phyloP scores from a whole-genome alignment of 2,329 filamentous ascomycete species.

The Dactylella cylindrospora region DNA sequence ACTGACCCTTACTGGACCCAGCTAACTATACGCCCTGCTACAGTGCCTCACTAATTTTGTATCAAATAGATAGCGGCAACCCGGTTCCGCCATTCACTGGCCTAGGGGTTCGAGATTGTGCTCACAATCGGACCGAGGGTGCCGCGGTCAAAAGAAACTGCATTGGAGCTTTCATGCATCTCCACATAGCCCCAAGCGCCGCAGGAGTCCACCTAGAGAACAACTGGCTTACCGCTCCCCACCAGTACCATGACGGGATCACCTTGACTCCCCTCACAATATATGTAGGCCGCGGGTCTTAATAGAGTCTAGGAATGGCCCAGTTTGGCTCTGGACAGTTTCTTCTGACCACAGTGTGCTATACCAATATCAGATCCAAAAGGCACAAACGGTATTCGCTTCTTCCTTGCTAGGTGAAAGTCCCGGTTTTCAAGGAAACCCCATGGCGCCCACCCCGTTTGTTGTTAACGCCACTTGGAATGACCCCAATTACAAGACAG shows the following conservation, averaged over 20 bases:
- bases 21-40: too few species aligned
- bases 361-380: constrained; percentile 23
- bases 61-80: too few species aligned
- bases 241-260: constrained; percentile 7
- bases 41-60: too few species aligned
- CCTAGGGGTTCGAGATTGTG: constrained; percentile 6
- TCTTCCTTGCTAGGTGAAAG: constrained; percentile 6
- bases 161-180: constrained; percentile 15
- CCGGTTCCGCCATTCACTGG: constrained; percentile 11
- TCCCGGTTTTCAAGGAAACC: constrained; percentile 12
- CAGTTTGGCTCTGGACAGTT: constrained; percentile 3
- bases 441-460: constrained; percentile 7
- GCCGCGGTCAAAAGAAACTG: constrained; percentile 1
- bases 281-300: constrained; percentile 22
- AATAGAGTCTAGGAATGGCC: constrained; percentile 4
- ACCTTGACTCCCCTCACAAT: constrained; percentile 4
- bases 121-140: neutral
- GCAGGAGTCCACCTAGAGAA: constrained; percentile 14
- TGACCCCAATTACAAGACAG: constrained; percentile 23
- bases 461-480: constrained; percentile 44
- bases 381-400: constrained; percentile 10
- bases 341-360: constrained; percentile 9
- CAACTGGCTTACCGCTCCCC: constrained; percentile 14
- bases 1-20: too few species aligned
- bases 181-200: constrained; percentile 5